Conservation (phyloP, 257 asterid species). For the Scutellaria minor region DNA sequence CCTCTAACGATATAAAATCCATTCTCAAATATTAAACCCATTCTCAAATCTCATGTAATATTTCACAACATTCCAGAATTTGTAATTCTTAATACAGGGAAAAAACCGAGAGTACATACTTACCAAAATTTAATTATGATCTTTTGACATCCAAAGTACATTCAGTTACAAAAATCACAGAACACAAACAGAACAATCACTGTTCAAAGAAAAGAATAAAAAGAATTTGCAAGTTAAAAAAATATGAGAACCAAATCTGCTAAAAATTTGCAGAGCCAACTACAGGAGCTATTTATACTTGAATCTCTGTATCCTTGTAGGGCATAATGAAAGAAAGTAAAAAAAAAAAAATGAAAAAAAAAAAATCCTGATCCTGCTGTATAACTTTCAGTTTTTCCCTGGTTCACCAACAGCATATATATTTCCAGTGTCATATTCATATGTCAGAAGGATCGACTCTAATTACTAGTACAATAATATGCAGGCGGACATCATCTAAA, state of each 20-base stretch:
- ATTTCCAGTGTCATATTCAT: slow-evolving; percentile 21
- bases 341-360: neutral
- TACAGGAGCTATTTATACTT: slow-evolving; percentile 46
- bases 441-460: slow-evolving; percentile 29
- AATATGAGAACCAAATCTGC: slow-evolving; percentile 37
- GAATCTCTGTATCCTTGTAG: slow-evolving; percentile 30
- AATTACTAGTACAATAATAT: slow-evolving; percentile 29
- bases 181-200: slow-evolving; percentile 33
- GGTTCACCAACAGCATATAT: slow-evolving; percentile 15
- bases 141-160: slow-evolving; percentile 32
- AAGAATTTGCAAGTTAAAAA: slow-evolving; percentile 44
- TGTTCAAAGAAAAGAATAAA: slow-evolving; percentile 47
- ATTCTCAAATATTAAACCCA: too few relatives aligned
- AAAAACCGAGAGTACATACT: neutral
- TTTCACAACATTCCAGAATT: too few relatives aligned
- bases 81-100: too few relatives aligned
- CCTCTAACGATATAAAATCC: too few relatives aligned
- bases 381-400: slow-evolving; percentile 13
- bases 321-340: slow-evolving; percentile 21
- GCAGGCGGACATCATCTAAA: slow-evolving; percentile 26
- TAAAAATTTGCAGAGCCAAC: slow-evolving; percentile 47
- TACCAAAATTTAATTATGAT: slow-evolving; percentile 15
- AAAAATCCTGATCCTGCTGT: slow-evolving; percentile 33
- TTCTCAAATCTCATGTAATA: too few relatives aligned
- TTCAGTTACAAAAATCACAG: slow-evolving; percentile 35